Base-by-base conservation (phyloP, 2,329 filamentous ascomycete species). In the Thermomyces lanuginosus region DNA sequence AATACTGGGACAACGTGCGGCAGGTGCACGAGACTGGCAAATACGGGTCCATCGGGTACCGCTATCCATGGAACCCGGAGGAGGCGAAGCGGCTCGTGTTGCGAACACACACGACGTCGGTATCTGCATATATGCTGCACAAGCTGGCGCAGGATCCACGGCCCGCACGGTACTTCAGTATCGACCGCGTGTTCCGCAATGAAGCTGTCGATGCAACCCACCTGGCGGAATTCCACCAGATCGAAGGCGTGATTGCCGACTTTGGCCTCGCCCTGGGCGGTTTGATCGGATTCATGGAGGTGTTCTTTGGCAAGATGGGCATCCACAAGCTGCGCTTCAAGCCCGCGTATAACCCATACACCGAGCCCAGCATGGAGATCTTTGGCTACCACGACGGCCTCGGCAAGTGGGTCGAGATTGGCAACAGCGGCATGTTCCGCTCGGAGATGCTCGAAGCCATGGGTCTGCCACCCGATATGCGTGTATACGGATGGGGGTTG, bases 401-500 rank as follows among this genome's bases (percentile, higher is more conserved):
- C 26, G 71, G 71, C 44, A 92, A 92, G 63, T 76, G 91, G 60
- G 81, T 95, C 14, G 89, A 95, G 61, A 95, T 95, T 49, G 89
- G 89, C 33, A 95, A 98, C 61, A 86, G 77, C 43, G 89, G 89
- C 37, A 95, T 98, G 84, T 98, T 98, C 72, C 69, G 89, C 39
- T 84, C 89, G 2, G 89, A 98, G 58, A 93, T 95, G 86, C 56
- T 93, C 46, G 78, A 92, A 57, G 65, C 83, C 4, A 92, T 93
- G 84, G 86, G 86, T 17, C 56, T 95, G 45, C 84, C 84, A 13
- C 82, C 76, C 57, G 79, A 92, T 45, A 72, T 95, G 72, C 66
- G 79, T 36, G 84, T 93, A 6, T 95, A 92, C 49, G 89, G 89
- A 17, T 95, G 83, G 68, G 89, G 89, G 19, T 59, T 98, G 48